Percentiles rank a stretch among this genome's conserved stretches.
These are phyloP conservation scores for Carpinus viminea DNA, from an alignment of 306 rosid genomes.

Conservation along the genomic window DNA sequence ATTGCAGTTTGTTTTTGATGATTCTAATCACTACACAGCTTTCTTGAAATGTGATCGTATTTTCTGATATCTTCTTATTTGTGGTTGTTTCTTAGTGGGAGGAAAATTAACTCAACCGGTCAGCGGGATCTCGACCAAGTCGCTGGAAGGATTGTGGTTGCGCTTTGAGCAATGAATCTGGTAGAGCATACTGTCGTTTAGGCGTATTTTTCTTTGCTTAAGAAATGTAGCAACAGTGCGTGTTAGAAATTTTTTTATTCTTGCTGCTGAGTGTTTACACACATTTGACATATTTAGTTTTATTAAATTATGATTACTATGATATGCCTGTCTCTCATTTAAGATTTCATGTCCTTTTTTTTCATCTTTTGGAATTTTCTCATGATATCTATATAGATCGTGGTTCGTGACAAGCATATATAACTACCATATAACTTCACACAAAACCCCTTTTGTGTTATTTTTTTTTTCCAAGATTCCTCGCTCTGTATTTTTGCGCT, in stretches of 20 bases:
- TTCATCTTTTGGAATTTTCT: too few species aligned
- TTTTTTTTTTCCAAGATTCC: too few species aligned
- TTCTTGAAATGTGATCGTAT: neutral
- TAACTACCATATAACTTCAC: too few species aligned
- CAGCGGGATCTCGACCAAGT: slow-evolving; percentile 67
- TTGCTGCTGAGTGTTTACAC: neutral
- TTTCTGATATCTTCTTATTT: neutral
- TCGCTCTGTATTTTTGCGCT: too few species aligned
- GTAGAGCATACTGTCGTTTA: neutral
- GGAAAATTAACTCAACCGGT: slow-evolving; percentile 55
- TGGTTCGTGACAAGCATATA: too few species aligned
- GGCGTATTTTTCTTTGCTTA: slow-evolving; percentile 8
- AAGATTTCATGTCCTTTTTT: too few species aligned
- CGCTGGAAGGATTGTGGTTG: slow-evolving; percentile 58
- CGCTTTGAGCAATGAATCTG: slow-evolving; percentile 33
- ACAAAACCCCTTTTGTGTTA: too few species aligned
- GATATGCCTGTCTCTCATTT: too few species aligned
- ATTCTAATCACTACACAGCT: neutral
- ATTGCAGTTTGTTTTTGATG: too few species aligned
- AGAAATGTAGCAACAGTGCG: slow-evolving; percentile 10
- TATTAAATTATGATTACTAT: neutral
- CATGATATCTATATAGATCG: too few species aligned
- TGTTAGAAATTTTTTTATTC: slow-evolving; percentile 15
- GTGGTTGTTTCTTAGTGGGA: slow-evolving; percentile 39
- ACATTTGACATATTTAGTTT: neutral